These are phyloP conservation scores for Coelastrella sp. DNA, from an alignment of 139 green algal species.

Conservation along the genomic window DNA sequence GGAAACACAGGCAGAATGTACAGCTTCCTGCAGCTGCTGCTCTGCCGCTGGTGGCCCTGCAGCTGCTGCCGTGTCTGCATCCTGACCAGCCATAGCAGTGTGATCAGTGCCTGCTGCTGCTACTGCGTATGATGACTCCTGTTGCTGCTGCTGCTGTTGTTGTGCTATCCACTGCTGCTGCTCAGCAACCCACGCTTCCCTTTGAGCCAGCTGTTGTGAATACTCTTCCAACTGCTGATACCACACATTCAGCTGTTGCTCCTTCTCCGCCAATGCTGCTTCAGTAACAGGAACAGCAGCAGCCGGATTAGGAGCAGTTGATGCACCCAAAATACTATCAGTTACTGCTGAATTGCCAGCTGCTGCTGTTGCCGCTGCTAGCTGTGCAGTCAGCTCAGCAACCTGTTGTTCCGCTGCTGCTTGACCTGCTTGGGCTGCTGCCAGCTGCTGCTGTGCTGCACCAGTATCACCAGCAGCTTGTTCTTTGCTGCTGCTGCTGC, in stretches of 20 bases:
- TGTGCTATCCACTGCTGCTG: constrained; percentile 14
- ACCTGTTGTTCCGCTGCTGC: constrained; percentile 40
- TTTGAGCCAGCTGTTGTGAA: not conserved
- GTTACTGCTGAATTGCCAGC: not conserved
- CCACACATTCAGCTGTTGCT: constrained; percentile 30
- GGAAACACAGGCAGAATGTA: not conserved
- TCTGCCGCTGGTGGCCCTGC: not conserved
- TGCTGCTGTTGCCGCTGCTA: constrained; percentile 37
- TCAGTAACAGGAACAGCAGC: not conserved
- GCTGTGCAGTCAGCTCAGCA: constrained; percentile 5
- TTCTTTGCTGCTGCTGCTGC: constrained; percentile 35
- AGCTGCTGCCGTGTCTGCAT: not conserved
- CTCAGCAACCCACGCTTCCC: constrained; percentile 1
- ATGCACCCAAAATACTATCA: not conserved
- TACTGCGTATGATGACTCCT: not conserved
- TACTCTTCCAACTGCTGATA: constrained; percentile 46
- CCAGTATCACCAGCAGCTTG: not conserved
- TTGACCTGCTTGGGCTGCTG: constrained; percentile 1
- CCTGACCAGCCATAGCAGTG: not conserved
- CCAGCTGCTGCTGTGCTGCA: constrained; percentile 1
- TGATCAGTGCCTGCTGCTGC: constrained; percentile 18
- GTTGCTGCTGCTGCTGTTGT: constrained; percentile 40
- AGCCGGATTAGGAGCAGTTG: not conserved
- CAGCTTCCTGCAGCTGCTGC: constrained; percentile 36
- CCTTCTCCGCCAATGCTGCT: not conserved